These are phyloP conservation scores for Falciphora oryzae DNA, from an alignment of 2,329 filamentous ascomycete genomes.

Conservation along the genomic window DNA sequence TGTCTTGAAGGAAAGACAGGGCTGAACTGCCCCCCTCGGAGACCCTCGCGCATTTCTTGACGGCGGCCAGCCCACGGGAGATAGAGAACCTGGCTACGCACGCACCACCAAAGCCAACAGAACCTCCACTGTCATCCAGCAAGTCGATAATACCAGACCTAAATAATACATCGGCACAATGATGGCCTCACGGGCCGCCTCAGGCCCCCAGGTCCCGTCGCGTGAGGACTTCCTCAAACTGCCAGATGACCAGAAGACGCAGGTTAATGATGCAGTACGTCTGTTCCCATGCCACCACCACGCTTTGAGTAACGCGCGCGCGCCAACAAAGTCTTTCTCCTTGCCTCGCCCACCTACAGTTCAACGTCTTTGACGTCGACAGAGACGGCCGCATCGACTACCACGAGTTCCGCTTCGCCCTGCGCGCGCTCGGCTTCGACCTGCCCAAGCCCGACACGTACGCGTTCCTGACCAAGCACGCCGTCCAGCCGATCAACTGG, in stretches of 20 bases:
- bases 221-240: constrained; percentile 39
- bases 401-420: constrained; percentile 94
- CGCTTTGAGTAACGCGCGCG: too few species aligned
- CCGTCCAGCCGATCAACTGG: constrained; percentile 61
- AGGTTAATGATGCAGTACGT: constrained; percentile 88
- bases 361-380: constrained; percentile 93
- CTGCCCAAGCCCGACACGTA: constrained; percentile 82
- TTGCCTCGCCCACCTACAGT: constrained; percentile 43
- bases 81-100: too few species aligned
- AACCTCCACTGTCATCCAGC: too few species aligned
- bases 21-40: too few species aligned
- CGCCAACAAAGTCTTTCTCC: constrained; percentile 12
- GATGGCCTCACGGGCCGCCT: constrained; percentile 19
- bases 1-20: too few species aligned
- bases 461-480: constrained; percentile 72
- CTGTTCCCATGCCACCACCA: constrained; percentile 1
- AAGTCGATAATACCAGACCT: too few species aligned
- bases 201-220: constrained; percentile 23
- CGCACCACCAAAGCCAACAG: too few species aligned
- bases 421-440: constrained; percentile 93
- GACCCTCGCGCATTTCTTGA: too few species aligned
- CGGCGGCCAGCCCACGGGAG: too few species aligned
- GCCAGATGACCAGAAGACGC: constrained; percentile 83
- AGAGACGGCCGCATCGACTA: constrained; percentile 93
- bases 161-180: constrained; percentile 12